Base-by-base conservation (phyloP, 164 flowering plant species). In the Vitis labrusca region DNA sequence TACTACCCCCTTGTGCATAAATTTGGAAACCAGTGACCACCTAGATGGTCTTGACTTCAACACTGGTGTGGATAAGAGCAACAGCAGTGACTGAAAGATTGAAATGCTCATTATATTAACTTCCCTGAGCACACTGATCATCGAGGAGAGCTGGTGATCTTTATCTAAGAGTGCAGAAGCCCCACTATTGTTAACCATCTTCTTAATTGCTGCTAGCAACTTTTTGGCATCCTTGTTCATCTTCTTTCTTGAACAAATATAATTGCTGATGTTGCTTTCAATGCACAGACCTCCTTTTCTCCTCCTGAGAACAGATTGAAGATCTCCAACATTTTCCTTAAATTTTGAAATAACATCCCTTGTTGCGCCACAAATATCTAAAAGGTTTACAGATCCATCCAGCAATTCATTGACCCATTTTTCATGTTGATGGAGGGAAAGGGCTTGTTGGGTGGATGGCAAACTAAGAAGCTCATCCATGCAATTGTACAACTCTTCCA, bases 61-160 rank as follows among this genome's bases (percentile, higher is more conserved):
- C 27, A 9, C 61, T 6, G 85, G 64, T 8, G 56, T 16, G 4
- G 82, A 72, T 59, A 85, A 70, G 68, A 74, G 75, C 47, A 69
- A 27, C 60, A 81, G 32, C 53, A 86, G 66, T 14, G 81, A 71
- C 49, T 74, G 67, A 37, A 88, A 78, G 68, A 84, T 32, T 9
- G 75, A 71, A 32, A 76, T 65, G 68, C 70, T 81, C 47, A 62
- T 61, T n/a, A 16, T 49, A 48, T 59, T 70, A 11, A 71, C 80
- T 73, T 88, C 89, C 68, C 70, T 71, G 12, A 88, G 69, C 23
- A 78, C 72, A 30, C 64, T 65, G 14, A 78, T 65, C 56, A 77
- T 57, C 37, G 68, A 63, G 1, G 62, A 16, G 52, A 72, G 63
- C n/a, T 66, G 70, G 1, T 75, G 7, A 32, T 32, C 44, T 32